Base-by-base conservation (phyloP, 139 green algal genomes). In the Chara braunii region DNA sequence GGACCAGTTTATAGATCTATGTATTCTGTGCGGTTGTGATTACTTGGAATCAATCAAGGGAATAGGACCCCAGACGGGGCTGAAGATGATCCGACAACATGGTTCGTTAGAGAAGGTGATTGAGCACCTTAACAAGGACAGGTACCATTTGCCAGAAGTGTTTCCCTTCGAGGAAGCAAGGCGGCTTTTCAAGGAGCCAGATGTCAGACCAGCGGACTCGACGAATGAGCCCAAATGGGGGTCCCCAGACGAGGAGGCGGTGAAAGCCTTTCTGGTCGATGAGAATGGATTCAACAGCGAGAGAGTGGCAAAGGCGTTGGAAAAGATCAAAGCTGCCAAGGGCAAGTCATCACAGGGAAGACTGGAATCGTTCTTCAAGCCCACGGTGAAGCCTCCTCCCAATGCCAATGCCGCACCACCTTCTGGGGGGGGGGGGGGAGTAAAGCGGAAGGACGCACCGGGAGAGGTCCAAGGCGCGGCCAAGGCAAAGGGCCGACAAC, bases 1-100 rank as follows among this genome's bases (percentile, higher is more conserved):
- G n/a, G 82, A 93, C 0, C 75, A 96, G 77, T 99, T 99, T 63
- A 84, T 97, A 9, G 93, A 99, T 72, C 43, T 99, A n/a, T 99
- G 93, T 84, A 97, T 98, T 64, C 77, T 98, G 36, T 95, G 86
- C 71, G 93, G 93, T 33, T 98, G 93, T 75, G 93, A 99, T 72
- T 98, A 97, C 68, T 85, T 71, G 37, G 74, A 78, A 50, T 90
- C 78, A 57, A 97, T 99, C 70, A 23, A 34, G 11, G 86, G 82
- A 37, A 86, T 94, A 29, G 85, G 91, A 3, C 83, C 89, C 0
- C 77, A 87, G 45, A 80, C 62, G 0, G 88, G 89, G 7, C 70
- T 96, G 37, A 74, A 89, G 62, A 70, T 94, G 4, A 90, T 99
- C 34, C 76, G 84, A 56, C 82, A 92, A 68, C 77, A 93, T 69